Conservation (phyloP, 2,329 filamentous ascomycete genomes). For the Periconia sp. region DNA sequence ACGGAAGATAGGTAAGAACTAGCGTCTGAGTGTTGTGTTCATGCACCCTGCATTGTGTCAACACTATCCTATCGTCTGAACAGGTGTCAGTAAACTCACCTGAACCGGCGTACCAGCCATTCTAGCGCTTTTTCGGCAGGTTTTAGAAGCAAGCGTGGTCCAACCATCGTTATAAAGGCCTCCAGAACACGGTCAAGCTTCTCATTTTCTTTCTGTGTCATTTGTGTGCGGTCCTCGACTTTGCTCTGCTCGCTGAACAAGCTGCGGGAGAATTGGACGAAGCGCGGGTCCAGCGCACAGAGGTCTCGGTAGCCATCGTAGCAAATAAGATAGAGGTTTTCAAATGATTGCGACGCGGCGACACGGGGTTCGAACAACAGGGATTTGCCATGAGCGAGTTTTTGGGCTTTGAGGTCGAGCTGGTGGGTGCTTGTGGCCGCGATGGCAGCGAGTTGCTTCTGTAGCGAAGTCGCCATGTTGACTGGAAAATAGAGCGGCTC, state of each 20-base stretch:
- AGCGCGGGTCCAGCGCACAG: slow-evolving; percentile 81
- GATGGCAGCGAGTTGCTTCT: slow-evolving; percentile 91
- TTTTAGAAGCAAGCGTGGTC: slow-evolving; percentile 75
- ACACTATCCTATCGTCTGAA: slow-evolving; percentile 2
- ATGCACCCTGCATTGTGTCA: slow-evolving; percentile 66
- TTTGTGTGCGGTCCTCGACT: slow-evolving; percentile 80
- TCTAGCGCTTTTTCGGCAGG: slow-evolving; percentile 90
- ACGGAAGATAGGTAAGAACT: slow-evolving; percentile 86
- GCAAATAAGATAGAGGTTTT: slow-evolving; percentile 84
- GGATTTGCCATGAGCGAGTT: slow-evolving; percentile 88
- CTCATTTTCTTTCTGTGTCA: slow-evolving; percentile 79
- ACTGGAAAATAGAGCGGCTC: background rate
- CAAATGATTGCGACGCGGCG: slow-evolving; percentile 85
- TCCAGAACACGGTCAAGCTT: slow-evolving; percentile 78
- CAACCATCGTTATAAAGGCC: slow-evolving; percentile 78
- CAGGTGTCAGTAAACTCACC: slow-evolving; percentile 53
- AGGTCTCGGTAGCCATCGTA: slow-evolving; percentile 88
- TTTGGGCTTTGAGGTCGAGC: slow-evolving; percentile 90
- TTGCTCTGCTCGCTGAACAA: slow-evolving; percentile 96
- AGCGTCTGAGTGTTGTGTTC: slow-evolving; percentile 82
- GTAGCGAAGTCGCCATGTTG: slow-evolving; percentile 75
- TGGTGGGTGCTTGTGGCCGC: slow-evolving; percentile 87
- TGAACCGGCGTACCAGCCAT: slow-evolving; percentile 90
- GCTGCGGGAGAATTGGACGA: slow-evolving; percentile 70
- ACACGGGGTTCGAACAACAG: slow-evolving; percentile 87